Base-by-base conservation (phyloP, 495 filamentous ascomycete species). In the Gamarada debralockiae region DNA sequence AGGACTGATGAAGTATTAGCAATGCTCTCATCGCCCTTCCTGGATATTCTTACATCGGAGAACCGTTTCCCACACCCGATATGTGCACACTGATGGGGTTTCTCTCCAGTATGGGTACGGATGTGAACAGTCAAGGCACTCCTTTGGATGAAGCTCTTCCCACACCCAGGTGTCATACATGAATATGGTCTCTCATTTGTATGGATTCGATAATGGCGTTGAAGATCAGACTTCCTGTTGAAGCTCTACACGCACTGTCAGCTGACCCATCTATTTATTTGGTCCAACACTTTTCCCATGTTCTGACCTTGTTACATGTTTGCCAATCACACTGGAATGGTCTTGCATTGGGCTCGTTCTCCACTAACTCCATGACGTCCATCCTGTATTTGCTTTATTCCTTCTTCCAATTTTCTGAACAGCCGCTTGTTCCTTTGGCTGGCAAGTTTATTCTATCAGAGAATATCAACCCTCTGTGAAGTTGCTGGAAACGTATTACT, bases 171-270 rank as follows among this genome's bases (percentile, higher is more conserved):
- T 13, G 78, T 75, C 22, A 70, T 77, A 69, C 90, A 93, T 42
- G 79, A 73, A 62, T 90, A 93, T 25, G 90, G 90, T 45, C 90
- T 75, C 63, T 93, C 90, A 65, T 92, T 92, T 58, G 90, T 95
- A 62, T 95, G 90, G 64, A 95, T 95, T 42, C 90, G 81, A 66
- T 87, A 88, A 67, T 95, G 90, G 63, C 90, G 79, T 67, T 89
- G 86, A 47, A 95, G 77, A 71, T 95, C 90, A 8, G 90, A 95
- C 67, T 93, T 95, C 70, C 90, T 83, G 77, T 92, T 93, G 79
- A 95, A 95, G 54, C 86, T 88, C 89, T 95, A 53, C 53, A 36
- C 12, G 18, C 29, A 41, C 20, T 40, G 33, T 42, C 27, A 22
- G 38, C 14, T 46, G 24, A n/a, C 3, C 17, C 17, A n/a, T n/a